These are phyloP conservation scores for Cadophora sp. DNA, from an alignment of 2,329 filamentous ascomycete species.

Conservation along the genomic window DNA sequence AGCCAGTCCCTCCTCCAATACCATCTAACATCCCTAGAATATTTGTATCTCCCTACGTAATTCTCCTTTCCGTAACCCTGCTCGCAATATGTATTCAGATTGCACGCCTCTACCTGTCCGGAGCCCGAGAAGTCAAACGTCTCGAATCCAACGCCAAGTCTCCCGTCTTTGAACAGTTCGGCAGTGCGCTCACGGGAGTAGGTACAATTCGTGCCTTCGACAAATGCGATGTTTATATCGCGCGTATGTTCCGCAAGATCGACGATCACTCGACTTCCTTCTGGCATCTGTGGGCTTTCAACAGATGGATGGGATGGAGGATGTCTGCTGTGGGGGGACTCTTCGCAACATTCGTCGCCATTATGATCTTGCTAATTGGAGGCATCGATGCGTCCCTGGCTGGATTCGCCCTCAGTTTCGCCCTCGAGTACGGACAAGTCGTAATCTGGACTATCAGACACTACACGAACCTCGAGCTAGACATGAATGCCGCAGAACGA, in stretches of 20 bases:
- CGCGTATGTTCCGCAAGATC: constrained; percentile 72
- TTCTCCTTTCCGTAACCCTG: constrained; percentile 65
- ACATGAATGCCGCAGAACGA: constrained; percentile 81
- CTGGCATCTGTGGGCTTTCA: constrained; percentile 74
- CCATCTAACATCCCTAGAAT: constrained; percentile 57
- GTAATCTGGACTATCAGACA: constrained; percentile 71
- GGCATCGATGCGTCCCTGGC: constrained; percentile 73
- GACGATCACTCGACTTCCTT: constrained; percentile 71
- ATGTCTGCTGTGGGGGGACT: constrained; percentile 73
- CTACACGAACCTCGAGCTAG: constrained; percentile 74
- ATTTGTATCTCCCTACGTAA: constrained; percentile 71
- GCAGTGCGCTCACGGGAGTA: constrained; percentile 73
- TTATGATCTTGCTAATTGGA: constrained; percentile 66
- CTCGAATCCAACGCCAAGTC: constrained; percentile 80
- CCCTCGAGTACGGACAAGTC: constrained; percentile 69
- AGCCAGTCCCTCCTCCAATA: constrained; percentile 55
- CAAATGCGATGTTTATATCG: constrained; percentile 69
- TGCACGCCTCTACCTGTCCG: constrained; percentile 69
- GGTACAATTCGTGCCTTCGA: constrained; percentile 78
- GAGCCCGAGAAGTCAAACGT: constrained; percentile 76
- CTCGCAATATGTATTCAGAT: constrained; percentile 63
- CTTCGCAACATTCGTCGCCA: constrained; percentile 70
- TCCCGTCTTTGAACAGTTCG: constrained; percentile 82
- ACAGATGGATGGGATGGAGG: constrained; percentile 78
- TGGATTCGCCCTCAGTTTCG: constrained; percentile 78